Base-by-base conservation (phyloP, 345 rosid genomes). In the Salix arbutifolia region DNA sequence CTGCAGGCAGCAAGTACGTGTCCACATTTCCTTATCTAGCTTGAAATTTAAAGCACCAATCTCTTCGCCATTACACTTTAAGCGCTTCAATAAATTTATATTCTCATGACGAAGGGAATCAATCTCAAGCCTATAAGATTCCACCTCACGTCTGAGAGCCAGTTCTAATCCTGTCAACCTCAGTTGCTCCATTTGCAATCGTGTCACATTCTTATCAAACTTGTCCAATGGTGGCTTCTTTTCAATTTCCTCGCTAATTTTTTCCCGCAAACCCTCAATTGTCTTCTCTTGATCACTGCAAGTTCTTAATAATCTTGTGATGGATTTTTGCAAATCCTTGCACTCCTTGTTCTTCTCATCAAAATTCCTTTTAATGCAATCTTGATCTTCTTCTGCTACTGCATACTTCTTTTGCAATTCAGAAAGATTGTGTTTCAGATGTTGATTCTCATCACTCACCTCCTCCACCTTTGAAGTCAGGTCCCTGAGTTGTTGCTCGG, bases 311-410 rank as follows among this genome's bases (percentile, higher is more conserved):
- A 91, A 84, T 81, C 91, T 88, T 13, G 94, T 26, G 56, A 85
- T 84, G 53, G 97, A 92, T 82, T 89, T 94, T 69, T 94, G 98
- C 81, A 91, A 79, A 75, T 91, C 97, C 86, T 84, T 94, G 86
- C 97, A 94, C 82, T 96, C 99, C 74, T 85, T 88, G 64, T 92
- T 93, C 87, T 92, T 96, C 86, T 92, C 98, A 78, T 86, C 91
- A 75, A 94, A 86, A 78, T 83, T 92, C 71, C 91, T 86, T 85
- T 81, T 87, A 61, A 91, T 18, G 64, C 92, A 88, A 65, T 84
- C 81, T 35, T 82, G 69, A 83, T 89, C 87, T 71, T 82, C 94
- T 76, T 83, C 85, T 17, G 90, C 83, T 30, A 87, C 90, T 61
- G 62, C 69, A 44, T 83, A 86, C 70, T 86, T 92, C 76, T 91